Evolutionary conservation across 306 rosid species (phyloP).

Genomic region (Ammopiptanthus mongolicus): DNA sequence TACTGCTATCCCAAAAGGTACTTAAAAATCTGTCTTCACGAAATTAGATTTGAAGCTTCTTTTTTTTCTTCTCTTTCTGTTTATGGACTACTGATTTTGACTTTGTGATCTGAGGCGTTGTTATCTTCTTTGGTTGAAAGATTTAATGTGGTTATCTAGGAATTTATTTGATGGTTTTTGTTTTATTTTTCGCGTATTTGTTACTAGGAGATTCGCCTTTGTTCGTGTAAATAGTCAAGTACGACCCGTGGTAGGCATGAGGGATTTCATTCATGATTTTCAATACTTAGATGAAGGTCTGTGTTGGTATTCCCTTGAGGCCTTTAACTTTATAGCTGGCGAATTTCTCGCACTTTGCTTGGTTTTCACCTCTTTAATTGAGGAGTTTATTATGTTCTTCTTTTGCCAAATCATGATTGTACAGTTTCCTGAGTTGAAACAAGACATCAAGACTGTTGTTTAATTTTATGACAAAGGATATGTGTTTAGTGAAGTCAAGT

Average conservation of each 20-base stretch:
- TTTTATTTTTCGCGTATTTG: conserved; percentile 5
- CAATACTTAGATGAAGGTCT: conserved; percentile 34
- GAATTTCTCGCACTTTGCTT: conserved; percentile 26
- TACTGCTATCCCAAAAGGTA: neutral
- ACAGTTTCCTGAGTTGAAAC: conserved; percentile 20
- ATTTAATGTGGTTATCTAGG: conserved; percentile 8
- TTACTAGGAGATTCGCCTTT: neutral
- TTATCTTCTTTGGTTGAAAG: conserved; percentile 9
- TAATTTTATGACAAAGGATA: neutral
- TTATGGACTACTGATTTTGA: neutral
- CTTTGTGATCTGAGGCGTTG: conserved; percentile 23
- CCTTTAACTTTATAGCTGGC: conserved; percentile 33
- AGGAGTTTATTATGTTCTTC: conserved; percentile 27
- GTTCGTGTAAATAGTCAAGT: conserved; percentile 9
- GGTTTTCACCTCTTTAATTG: conserved; percentile 27
- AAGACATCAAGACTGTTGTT: conserved; percentile 9
- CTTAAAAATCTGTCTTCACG: neutral
- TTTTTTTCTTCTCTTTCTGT: neutral
- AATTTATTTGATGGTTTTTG: conserved; percentile 9
- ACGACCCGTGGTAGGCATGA: conserved; percentile 18
- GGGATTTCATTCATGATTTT: conserved; percentile 30
- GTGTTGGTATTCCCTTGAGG: conserved; percentile 36
- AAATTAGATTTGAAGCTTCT: neutral
- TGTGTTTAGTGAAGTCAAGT: conserved; percentile 1
- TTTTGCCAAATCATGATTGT: conserved; percentile 27